These are phyloP conservation scores for Fragaria iinumae DNA, from an alignment of 306 rosid genomes.

Conservation along the genomic window DNA sequence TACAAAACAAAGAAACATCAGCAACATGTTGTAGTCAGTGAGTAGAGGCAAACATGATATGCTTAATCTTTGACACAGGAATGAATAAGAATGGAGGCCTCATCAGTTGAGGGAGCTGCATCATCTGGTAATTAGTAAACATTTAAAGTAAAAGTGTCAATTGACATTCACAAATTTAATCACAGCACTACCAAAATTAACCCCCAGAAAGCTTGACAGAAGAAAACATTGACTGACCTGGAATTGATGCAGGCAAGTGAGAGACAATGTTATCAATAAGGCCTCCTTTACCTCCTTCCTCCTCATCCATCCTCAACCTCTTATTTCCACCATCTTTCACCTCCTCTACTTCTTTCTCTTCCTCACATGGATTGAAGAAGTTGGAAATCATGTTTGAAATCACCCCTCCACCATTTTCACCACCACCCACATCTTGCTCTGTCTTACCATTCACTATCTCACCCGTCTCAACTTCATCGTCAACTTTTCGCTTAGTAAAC, in stretches of 20 bases:
- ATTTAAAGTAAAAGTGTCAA: neutral
- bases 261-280: slow-evolving; percentile 41
- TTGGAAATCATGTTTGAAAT: slow-evolving; percentile 23
- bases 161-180: neutral
- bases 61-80: slow-evolving; percentile 39
- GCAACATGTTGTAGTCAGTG: neutral
- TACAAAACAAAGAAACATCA: neutral
- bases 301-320: slow-evolving; percentile 9
- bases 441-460: slow-evolving; percentile 19
- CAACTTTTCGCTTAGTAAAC: neutral
- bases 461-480: slow-evolving; percentile 14
- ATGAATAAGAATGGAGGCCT: slow-evolving; percentile 47
- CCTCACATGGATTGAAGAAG: slow-evolving; percentile 22
- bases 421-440: slow-evolving; percentile 20
- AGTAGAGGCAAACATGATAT: neutral
- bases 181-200: neutral
- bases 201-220: neutral
- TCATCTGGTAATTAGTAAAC: slow-evolving; percentile 28
- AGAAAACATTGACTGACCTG: slow-evolving; percentile 27
- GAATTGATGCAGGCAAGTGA: slow-evolving; percentile 42
- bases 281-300: slow-evolving; percentile 26
- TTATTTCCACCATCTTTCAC: neutral
- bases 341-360: neutral
- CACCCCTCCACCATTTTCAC: slow-evolving; percentile 15
- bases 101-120: slow-evolving; percentile 44